Evolutionary conservation across 2,329 filamentous ascomycete genomes (phyloP).

Genomic region (Phoma herbarum): DNA sequence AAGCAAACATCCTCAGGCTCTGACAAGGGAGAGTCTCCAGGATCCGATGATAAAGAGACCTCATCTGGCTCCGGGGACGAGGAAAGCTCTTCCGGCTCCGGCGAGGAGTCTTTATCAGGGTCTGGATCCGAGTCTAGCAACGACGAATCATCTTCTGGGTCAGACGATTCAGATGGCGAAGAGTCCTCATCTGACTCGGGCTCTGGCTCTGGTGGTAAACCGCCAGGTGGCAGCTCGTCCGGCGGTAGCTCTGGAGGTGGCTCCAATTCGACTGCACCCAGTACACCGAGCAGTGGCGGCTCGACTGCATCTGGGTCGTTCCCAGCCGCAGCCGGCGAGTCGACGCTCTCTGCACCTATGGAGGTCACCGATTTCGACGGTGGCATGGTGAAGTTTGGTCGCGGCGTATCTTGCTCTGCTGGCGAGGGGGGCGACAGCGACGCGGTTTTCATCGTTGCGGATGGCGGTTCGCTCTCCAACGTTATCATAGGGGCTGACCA

Average conservation of each 20-base stretch:
- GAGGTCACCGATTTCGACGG: constrained; percentile 37
- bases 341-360: constrained; percentile 30
- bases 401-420: constrained; percentile 46
- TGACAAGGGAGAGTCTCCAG: not conserved
- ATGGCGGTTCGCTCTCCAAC: constrained; percentile 62
- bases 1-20: not conserved
- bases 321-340: constrained; percentile 32
- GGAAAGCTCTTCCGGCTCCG: not conserved
- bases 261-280: constrained; percentile 15
- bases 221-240: not conserved
- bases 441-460: constrained; percentile 62
- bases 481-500: constrained; percentile 63
- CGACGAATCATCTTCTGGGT: not conserved
- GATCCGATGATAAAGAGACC: not conserved
- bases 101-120: not conserved
- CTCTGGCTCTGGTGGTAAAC: constrained; percentile 9
- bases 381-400: constrained; percentile 34
- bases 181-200: not conserved
- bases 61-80: not conserved
- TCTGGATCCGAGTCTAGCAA: constrained; percentile 8
- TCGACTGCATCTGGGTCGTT: constrained; percentile 29
- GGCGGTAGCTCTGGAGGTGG: not conserved
- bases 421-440: constrained; percentile 56
- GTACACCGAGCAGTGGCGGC: constrained; percentile 17
- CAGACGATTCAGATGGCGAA: too few species aligned